Evolutionary conservation across 306 rosid species (phyloP).

Genomic region (Hippophae rhamnoides): DNA sequence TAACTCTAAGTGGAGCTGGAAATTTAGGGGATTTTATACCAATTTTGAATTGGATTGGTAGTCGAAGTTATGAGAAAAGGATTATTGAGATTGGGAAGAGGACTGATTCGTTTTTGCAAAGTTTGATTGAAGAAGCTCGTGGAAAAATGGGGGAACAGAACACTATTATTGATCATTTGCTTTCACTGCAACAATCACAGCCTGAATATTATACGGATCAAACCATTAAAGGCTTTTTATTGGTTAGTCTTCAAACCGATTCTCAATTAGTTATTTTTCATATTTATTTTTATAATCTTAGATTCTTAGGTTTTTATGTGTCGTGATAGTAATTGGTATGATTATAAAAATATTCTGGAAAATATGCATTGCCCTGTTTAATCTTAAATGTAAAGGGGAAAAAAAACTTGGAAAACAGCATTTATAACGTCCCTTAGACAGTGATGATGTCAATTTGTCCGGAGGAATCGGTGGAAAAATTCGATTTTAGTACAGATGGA

Average conservation of each 20-base stretch:
- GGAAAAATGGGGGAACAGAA: not conserved
- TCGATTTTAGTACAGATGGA: no score
- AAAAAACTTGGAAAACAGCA: no score
- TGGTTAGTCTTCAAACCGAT: slow-evolving; percentile 2
- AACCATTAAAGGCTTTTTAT: slow-evolving; percentile 21
- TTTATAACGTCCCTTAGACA: no score
- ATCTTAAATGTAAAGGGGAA: no score
- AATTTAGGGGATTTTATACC: slow-evolving; percentile 39
- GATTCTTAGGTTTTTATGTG: no score
- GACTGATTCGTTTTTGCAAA: slow-evolving; percentile 19
- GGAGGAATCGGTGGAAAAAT: no score
- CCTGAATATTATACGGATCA: slow-evolving; percentile 15
- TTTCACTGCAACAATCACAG: slow-evolving; percentile 16
- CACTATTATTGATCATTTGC: slow-evolving; percentile 13
- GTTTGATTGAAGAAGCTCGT: slow-evolving; percentile 14
- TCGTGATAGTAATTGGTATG: no score
- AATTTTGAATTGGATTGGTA: slow-evolving; percentile 30
- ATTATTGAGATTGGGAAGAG: slow-evolving; percentile 16
- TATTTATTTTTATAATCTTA: no score
- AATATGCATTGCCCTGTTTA: no score
- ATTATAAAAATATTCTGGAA: no score
- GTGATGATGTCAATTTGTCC: no score
- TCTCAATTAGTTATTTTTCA: no score
- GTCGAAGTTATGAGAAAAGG: slow-evolving; percentile 6
- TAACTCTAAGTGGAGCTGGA: slow-evolving; percentile 6